Evolutionary conservation across 2,329 filamentous ascomycete species (phyloP).

Genomic region (Diaporthe ilicicola): DNA sequence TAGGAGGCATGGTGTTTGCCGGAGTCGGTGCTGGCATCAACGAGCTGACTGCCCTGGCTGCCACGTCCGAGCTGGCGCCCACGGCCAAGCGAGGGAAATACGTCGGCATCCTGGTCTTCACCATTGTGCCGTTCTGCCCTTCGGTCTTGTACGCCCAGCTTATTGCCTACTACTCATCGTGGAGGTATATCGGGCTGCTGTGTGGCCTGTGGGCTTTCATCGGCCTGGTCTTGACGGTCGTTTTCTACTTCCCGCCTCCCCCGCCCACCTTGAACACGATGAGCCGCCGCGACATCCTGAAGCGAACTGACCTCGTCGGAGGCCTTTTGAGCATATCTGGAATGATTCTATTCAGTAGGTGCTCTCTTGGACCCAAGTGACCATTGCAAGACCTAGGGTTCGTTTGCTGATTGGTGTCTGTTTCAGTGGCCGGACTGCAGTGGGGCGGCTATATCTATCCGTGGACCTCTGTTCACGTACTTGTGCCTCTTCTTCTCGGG

Average conservation of each 20-base stretch:
- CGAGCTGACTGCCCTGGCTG: slow-evolving; percentile 74
- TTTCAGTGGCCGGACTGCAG: slow-evolving; percentile 53
- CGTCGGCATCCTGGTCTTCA: slow-evolving; percentile 66
- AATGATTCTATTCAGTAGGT: slow-evolving; percentile 52
- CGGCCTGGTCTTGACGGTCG: slow-evolving; percentile 57
- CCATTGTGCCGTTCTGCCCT: slow-evolving; percentile 69
- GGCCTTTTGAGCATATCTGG: slow-evolving; percentile 59
- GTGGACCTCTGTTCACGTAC: slow-evolving; percentile 48
- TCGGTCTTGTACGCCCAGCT: slow-evolving; percentile 68
- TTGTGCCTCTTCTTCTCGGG: slow-evolving; percentile 52
- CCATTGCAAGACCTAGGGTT: too few relatives aligned
- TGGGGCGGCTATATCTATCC: slow-evolving; percentile 49
- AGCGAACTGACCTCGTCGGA: slow-evolving; percentile 59
- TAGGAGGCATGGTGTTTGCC: slow-evolving; percentile 64
- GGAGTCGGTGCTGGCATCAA: slow-evolving; percentile 73
- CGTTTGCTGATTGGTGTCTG: neutral
- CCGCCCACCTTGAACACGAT: slow-evolving; percentile 51
- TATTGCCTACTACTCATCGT: slow-evolving; percentile 55
- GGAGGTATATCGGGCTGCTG: slow-evolving; percentile 64
- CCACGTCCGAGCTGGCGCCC: slow-evolving; percentile 73
- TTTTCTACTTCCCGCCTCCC: slow-evolving; percentile 64
- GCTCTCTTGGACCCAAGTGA: neutral
- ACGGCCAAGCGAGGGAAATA: slow-evolving; percentile 71
- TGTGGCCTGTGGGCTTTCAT: slow-evolving; percentile 60
- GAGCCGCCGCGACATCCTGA: slow-evolving; percentile 49